Conservation (phyloP, 2,329 filamentous ascomycete species). For the Penicillium sp. region DNA sequence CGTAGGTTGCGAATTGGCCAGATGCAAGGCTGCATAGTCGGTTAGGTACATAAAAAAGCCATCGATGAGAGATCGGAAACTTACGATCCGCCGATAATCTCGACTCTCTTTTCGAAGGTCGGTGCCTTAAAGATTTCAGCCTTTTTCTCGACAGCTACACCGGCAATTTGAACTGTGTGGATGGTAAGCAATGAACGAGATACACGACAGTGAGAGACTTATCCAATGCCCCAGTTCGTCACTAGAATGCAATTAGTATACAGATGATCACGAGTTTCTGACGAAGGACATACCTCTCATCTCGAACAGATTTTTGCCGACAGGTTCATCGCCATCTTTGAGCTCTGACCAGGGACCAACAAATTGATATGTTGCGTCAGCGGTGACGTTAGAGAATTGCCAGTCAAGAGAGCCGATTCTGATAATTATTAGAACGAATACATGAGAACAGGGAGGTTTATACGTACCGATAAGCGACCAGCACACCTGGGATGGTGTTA, state of each 20-base stretch:
- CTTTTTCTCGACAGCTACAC: slow-evolving; percentile 50
- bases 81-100: slow-evolving; percentile 48
- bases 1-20: slow-evolving; percentile 59
- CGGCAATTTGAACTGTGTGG: slow-evolving; percentile 52
- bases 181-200: slow-evolving; percentile 15
- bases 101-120: slow-evolving; percentile 38
- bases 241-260: slow-evolving; percentile 36
- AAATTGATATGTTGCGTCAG: slow-evolving; percentile 57
- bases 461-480: slow-evolving; percentile 52
- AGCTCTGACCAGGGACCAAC: slow-evolving; percentile 48
- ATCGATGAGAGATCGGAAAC: neutral
- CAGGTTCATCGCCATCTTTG: slow-evolving; percentile 42
- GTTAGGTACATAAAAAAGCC: slow-evolving; percentile 44
- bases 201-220: slow-evolving; percentile 18
- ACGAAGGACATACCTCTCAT: slow-evolving; percentile 40
- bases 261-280: neutral
- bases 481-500: slow-evolving; percentile 49
- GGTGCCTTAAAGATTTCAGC: slow-evolving; percentile 48
- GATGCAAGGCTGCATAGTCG: slow-evolving; percentile 50
- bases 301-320: slow-evolving; percentile 54
- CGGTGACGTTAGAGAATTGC: slow-evolving; percentile 61
- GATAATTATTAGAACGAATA: neutral
- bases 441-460: neutral
- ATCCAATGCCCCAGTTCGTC: slow-evolving; percentile 61
- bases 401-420: slow-evolving; percentile 60